Conservation (phyloP, 495 filamentous ascomycete genomes). For the Eremomyces bilateralis region DNA sequence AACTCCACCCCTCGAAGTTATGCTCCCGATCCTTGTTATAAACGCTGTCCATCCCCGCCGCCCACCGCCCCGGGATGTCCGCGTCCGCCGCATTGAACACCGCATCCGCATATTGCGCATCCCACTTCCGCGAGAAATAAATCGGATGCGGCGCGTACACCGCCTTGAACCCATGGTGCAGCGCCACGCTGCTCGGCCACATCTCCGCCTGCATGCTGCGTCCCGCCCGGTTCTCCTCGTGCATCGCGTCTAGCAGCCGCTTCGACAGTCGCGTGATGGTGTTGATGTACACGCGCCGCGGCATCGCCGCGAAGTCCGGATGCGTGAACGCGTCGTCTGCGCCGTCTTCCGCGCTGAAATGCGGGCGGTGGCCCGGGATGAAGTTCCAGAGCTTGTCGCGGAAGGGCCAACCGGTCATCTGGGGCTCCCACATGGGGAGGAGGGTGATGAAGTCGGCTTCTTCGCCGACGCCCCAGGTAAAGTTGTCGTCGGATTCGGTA, state of each 20-base stretch:
- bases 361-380: slow-evolving; percentile 22
- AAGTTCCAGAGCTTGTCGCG: slow-evolving; percentile 40
- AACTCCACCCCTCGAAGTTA: slow-evolving; percentile 33
- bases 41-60: slow-evolving; percentile 11
- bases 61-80: slow-evolving; percentile 12
- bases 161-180: slow-evolving; percentile 52
- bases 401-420: slow-evolving; percentile 39
- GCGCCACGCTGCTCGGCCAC: slow-evolving; percentile 38
- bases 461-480: slow-evolving; percentile 52
- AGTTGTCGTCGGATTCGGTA: slow-evolving; percentile 34
- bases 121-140: slow-evolving; percentile 41
- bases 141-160: slow-evolving; percentile 49
- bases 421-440: slow-evolving; percentile 45
- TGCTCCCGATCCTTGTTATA: slow-evolving; percentile 25
- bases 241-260: slow-evolving; percentile 40
- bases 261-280: slow-evolving; percentile 42
- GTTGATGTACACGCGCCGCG: slow-evolving; percentile 43
- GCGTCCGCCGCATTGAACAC: slow-evolving; percentile 36
- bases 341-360: slow-evolving; percentile 11
- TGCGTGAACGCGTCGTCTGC: slow-evolving; percentile 14
- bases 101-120: slow-evolving; percentile 27
- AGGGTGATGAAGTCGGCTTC: slow-evolving; percentile 56
- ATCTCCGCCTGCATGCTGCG: slow-evolving; percentile 47
- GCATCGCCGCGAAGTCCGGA: slow-evolving; percentile 20
- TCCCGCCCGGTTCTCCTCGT: slow-evolving; percentile 33